Percentiles rank a stretch among this genome's conserved stretches.
Conservation (phyloP, 257 asterid genomes). For the Fraxinus cuspidata region DNA sequence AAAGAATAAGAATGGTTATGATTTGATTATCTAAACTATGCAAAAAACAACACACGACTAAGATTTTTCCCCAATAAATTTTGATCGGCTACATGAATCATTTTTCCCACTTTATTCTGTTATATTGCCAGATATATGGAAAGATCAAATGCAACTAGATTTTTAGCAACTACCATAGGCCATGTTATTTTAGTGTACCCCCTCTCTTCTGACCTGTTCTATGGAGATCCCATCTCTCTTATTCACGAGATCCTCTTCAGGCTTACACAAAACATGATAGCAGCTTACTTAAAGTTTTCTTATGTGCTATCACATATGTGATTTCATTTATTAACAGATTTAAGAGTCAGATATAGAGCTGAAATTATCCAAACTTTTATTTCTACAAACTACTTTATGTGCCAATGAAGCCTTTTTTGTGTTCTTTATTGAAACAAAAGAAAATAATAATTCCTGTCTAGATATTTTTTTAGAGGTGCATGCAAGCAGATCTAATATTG, state of each 20-base stretch:
- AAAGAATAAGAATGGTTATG: background rate
- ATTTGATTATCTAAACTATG: background rate
- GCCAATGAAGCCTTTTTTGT: background rate
- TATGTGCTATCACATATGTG: background rate
- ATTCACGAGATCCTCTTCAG: background rate
- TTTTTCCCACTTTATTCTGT: background rate
- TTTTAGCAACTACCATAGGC: background rate
- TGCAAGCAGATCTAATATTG: constrained; percentile 14
- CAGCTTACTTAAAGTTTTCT: background rate
- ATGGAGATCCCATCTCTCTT: no score
- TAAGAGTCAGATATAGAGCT: constrained; percentile 14
- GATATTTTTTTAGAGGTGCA: constrained; percentile 10
- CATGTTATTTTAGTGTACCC: background rate
- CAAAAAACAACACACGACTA: background rate
- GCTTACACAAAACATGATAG: background rate
- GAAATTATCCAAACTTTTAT: constrained; percentile 23
- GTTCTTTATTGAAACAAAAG: constrained; percentile 6
- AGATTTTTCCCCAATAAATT: background rate
- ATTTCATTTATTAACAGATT: background rate
- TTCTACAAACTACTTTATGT: background rate
- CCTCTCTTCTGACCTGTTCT: background rate
- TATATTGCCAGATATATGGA: background rate
- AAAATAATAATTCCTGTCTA: constrained; percentile 6
- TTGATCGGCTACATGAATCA: background rate
- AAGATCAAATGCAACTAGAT: background rate